These are phyloP conservation scores for Umbelopsis ramanniana DNA, from an alignment of 192 early-diverging fungal species.

Conservation along the genomic window DNA sequence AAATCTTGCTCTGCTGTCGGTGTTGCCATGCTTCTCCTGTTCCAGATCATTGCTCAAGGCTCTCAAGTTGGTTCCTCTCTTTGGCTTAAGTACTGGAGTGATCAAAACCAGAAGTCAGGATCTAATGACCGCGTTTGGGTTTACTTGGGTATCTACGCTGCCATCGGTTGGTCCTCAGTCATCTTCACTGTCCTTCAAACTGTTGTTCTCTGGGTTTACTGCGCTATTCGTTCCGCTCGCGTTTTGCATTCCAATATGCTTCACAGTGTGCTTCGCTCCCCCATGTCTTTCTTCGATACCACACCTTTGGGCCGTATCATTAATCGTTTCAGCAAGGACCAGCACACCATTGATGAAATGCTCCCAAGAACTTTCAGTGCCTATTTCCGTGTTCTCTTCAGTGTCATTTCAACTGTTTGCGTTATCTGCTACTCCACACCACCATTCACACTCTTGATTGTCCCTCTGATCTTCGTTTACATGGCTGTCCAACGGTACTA, in stretches of 20 bases:
- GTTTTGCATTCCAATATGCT: constrained; percentile 79
- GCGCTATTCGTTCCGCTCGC: constrained; percentile 79
- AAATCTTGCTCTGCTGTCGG: constrained; percentile 70
- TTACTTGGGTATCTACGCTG: constrained; percentile 82
- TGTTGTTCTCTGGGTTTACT: constrained; percentile 77
- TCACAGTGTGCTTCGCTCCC: constrained; percentile 43
- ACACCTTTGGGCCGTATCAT: constrained; percentile 86
- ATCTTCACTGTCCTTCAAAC: constrained; percentile 68
- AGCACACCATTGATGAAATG: constrained; percentile 77
- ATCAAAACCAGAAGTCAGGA: constrained; percentile 51
- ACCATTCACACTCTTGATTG: constrained; percentile 49
- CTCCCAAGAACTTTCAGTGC: constrained; percentile 59
- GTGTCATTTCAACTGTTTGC: constrained; percentile 48
- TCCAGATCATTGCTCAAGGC: constrained; percentile 60
- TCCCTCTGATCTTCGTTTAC: constrained; percentile 54
- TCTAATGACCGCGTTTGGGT: constrained; percentile 50
- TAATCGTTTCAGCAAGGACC: constrained; percentile 90
- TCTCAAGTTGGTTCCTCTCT: constrained; percentile 64
- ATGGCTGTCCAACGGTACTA: constrained; percentile 61
- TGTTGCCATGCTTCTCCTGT: constrained; percentile 61
- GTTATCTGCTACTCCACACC: constrained; percentile 52
- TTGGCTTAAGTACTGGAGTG: constrained; percentile 80
- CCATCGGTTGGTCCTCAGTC: constrained; percentile 74
- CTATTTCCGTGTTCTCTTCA: constrained; percentile 47
- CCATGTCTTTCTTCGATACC: constrained; percentile 78